Evolutionary conservation across 768 basidiomycete species (phyloP).

Genomic region (Kwoniella dejecticola): DNA sequence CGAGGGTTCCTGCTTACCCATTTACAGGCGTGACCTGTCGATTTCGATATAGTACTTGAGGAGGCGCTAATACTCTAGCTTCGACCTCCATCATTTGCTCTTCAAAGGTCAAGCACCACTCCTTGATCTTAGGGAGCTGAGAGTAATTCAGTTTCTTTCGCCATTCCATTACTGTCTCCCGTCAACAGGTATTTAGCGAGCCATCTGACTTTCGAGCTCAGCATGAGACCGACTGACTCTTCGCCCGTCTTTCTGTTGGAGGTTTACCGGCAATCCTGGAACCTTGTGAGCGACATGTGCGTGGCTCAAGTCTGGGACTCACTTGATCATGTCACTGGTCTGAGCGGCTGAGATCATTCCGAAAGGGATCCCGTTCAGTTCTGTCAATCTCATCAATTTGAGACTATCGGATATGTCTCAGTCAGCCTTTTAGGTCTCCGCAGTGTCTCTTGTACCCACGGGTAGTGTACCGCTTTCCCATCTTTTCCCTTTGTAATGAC

Average conservation of each 20-base stretch:
- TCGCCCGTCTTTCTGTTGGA: slow-evolving; percentile 39
- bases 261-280: slow-evolving; percentile 39
- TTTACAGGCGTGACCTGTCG: slow-evolving; percentile 23
- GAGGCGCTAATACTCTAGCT: slow-evolving; percentile 47
- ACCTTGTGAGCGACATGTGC: background rate
- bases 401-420: slow-evolving; percentile 14
- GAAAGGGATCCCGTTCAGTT: slow-evolving; percentile 48
- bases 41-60: slow-evolving; percentile 40
- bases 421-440: background rate
- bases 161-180: slow-evolving; percentile 50
- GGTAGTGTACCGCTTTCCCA: slow-evolving; percentile 31
- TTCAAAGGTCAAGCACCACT: slow-evolving; percentile 48
- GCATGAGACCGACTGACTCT: too few relatives aligned
- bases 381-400: slow-evolving; percentile 42
- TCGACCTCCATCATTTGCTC: slow-evolving; percentile 38
- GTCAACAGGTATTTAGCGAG: too few relatives aligned
- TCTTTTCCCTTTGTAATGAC: slow-evolving; percentile 34
- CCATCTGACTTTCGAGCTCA: too few relatives aligned
- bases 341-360: slow-evolving; percentile 34
- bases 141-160: slow-evolving; percentile 44
- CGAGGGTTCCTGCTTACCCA: slow-evolving; percentile 11
- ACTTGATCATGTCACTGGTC: slow-evolving; percentile 50
- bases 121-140: slow-evolving; percentile 40
- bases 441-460: slow-evolving; percentile 24
- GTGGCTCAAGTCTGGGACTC: background rate